Evolutionary conservation across 768 basidiomycete genomes (phyloP).

Genomic region (Auriscalpium orientale): DNA sequence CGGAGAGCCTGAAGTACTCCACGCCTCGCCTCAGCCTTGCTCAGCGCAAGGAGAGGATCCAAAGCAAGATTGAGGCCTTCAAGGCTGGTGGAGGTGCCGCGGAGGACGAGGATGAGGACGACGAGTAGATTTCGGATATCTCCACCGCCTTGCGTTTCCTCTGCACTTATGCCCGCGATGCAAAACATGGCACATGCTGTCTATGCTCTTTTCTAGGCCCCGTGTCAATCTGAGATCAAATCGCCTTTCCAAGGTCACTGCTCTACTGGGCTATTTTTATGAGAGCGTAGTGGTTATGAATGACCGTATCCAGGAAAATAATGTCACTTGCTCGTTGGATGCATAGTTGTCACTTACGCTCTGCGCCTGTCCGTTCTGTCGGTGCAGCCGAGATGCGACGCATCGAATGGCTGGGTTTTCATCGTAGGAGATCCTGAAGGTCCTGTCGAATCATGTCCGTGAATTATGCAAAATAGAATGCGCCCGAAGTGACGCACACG

Average conservation of each 20-base stretch:
- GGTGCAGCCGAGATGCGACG: conserved; percentile 47
- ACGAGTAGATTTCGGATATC: conserved; percentile 40
- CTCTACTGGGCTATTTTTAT: background rate
- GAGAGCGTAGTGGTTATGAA: conserved; percentile 4
- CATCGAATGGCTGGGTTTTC: conserved; percentile 46
- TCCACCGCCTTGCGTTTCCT: background rate
- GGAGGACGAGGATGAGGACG: conserved; percentile 42
- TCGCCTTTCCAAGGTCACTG: too few relatives aligned
- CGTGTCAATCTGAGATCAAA: background rate
- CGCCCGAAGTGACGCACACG: conserved; percentile 43
- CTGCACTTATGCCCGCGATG: background rate
- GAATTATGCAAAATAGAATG: background rate
- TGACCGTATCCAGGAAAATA: conserved; percentile 50
- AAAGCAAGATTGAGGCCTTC: conserved; percentile 87
- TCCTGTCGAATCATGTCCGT: conserved; percentile 33
- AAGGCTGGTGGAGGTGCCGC: conserved; percentile 48
- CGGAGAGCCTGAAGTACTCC: conserved; percentile 71
- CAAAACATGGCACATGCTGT: background rate
- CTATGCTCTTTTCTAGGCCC: background rate
- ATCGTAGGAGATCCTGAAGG: conserved; percentile 51
- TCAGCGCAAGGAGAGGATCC: conserved; percentile 74
- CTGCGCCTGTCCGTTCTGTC: conserved; percentile 32
- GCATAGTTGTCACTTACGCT: conserved; percentile 35
- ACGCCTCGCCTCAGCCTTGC: conserved; percentile 60
- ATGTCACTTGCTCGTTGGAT: conserved; percentile 22